Percentiles rank a stretch among this genome's conserved stretches.
These are phyloP conservation scores for Immersiella caudata DNA, from an alignment of 495 filamentous ascomycete species.

Conservation along the genomic window DNA sequence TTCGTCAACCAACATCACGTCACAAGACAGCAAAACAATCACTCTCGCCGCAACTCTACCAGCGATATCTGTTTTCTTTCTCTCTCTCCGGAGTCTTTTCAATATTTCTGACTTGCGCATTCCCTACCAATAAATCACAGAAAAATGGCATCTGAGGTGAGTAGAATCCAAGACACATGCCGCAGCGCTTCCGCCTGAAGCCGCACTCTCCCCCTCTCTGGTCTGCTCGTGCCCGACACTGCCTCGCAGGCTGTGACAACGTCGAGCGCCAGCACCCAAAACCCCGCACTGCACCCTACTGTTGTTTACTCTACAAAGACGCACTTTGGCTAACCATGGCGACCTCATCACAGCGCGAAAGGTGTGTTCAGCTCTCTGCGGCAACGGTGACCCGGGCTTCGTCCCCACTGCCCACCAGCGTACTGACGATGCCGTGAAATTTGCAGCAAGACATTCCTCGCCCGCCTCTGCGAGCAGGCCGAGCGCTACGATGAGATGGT, in stretches of 20 bases:
- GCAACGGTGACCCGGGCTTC: slow-evolving; percentile 14
- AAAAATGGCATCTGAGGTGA: slow-evolving; percentile 71
- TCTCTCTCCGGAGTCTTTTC: slow-evolving; percentile 21
- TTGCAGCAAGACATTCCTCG: slow-evolving; percentile 98
- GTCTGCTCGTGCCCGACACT: slow-evolving; percentile 27
- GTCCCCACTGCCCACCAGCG: slow-evolving; percentile 10
- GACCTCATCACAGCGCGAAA: slow-evolving; percentile 70
- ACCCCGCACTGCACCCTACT: not conserved
- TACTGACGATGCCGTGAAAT: slow-evolving; percentile 33
- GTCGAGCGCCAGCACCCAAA: not conserved
- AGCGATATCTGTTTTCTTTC: slow-evolving; percentile 10
- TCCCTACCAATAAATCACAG: slow-evolving; percentile 24
- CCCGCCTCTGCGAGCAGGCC: slow-evolving; percentile 99
- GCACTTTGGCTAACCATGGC: slow-evolving; percentile 45
- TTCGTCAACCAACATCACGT: slow-evolving; percentile 32
- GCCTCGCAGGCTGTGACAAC: slow-evolving; percentile 35
- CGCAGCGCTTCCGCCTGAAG: slow-evolving; percentile 14
- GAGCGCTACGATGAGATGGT: slow-evolving; percentile 99
- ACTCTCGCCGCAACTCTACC: slow-evolving; percentile 14
- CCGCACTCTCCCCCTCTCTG: slow-evolving; percentile 37
- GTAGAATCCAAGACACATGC: slow-evolving; percentile 34
- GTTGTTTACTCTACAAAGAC: not conserved
- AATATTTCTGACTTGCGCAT: slow-evolving; percentile 34
- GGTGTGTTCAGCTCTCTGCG: slow-evolving; percentile 55
- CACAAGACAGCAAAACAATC: slow-evolving; percentile 40